phyloP scores from a whole-genome alignment of 2,329 filamentous ascomycete species.

The Elsinoe necatrix region DNA sequence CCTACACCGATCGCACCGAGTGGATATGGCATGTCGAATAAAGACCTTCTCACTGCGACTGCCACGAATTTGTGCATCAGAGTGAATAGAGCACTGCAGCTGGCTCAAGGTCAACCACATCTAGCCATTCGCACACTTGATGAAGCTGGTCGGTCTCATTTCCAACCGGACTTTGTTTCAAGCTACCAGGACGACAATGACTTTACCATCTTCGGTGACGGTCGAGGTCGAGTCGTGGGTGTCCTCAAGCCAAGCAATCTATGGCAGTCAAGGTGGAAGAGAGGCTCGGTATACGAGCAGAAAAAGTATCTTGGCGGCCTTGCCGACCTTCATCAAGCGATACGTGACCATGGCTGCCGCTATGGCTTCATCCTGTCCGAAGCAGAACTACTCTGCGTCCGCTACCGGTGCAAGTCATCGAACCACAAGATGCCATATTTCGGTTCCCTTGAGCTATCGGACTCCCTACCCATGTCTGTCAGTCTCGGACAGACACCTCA shows the following conservation, averaged over 20 bases:
- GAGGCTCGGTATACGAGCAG: conserved; percentile 59
- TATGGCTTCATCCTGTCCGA: conserved; percentile 97
- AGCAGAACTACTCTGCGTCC: conserved; percentile 86
- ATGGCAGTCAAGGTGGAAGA: conserved; percentile 11
- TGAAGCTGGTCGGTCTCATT: conserved; percentile 31
- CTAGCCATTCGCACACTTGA: conserved; percentile 39
- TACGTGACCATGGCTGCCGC: conserved; percentile 86
- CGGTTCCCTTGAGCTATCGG: conserved; percentile 71
- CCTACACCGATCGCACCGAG: conserved; percentile 40
- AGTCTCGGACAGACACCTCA: conserved; percentile 19
- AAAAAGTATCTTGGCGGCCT: conserved; percentile 94
- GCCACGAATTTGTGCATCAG: conserved; percentile 77
- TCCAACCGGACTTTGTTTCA: conserved; percentile 59
- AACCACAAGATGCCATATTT: conserved; percentile 60
- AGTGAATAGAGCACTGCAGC: conserved; percentile 72
- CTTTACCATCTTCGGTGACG: conserved; percentile 40
- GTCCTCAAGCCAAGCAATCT: conserved; percentile 56
- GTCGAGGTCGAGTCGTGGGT: conserved; percentile 59
- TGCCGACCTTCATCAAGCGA: conserved; percentile 75
- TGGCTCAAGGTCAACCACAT: conserved; percentile 65
- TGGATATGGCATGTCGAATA: background rate
- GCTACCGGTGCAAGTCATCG: conserved; percentile 52
- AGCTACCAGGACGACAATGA: conserved; percentile 49
- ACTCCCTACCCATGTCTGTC: conserved; percentile 43
- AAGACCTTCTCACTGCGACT: conserved; percentile 45